Base-by-base conservation (phyloP, 495 filamentous ascomycete species). In the Rhypophila decipiens region DNA sequence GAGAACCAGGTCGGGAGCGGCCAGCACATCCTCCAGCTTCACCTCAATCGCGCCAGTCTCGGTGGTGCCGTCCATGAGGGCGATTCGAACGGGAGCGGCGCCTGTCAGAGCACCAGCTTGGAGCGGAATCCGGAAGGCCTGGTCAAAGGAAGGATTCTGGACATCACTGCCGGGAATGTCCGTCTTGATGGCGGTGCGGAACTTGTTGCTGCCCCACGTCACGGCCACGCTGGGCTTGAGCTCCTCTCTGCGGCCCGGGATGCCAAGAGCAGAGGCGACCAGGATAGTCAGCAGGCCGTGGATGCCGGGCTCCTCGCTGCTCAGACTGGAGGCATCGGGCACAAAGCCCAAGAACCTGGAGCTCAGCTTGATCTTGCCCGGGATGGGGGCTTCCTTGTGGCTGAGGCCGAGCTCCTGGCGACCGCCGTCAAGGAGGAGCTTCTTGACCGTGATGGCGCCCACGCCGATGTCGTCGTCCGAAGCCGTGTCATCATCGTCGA, bases 181-280 rank as follows among this genome's bases (percentile, higher is more conserved):
- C 2, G 53, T 36, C 57, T 67, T 66, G 39, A 64, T 53, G 7
- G 44, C 58, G 11, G 68, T 70, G 37, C 56, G 51, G 59, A 67
- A 71, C 27, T 62, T 53, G 2, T 36, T 51, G 4, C 7, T 13
- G 7, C 66, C 67, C 65, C 61, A 70, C 20, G 53, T 51, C 15
- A 73, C 58, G 49, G 56, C 58, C 17, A 73, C 66, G 54, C 63
- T 70, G 33, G 69, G 69, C 40, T 65, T 68, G 8, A 71, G 46
- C 41, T 62, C 53, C 31, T 67, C 40, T 20, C 65, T 58, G 33
- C 47, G 31, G 10, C 69, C 69, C 19, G 46, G 31, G 51, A 73
- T 55, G 21, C 56, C 60, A 15, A 51, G 45, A 4, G 45, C 69
- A 11, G 63, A 59, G 3, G 66, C 68, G 17, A 73, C 49, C 5